Evolutionary conservation across 495 filamentous ascomycete species (phyloP).

Genomic region (Cairneyella variabilis): DNA sequence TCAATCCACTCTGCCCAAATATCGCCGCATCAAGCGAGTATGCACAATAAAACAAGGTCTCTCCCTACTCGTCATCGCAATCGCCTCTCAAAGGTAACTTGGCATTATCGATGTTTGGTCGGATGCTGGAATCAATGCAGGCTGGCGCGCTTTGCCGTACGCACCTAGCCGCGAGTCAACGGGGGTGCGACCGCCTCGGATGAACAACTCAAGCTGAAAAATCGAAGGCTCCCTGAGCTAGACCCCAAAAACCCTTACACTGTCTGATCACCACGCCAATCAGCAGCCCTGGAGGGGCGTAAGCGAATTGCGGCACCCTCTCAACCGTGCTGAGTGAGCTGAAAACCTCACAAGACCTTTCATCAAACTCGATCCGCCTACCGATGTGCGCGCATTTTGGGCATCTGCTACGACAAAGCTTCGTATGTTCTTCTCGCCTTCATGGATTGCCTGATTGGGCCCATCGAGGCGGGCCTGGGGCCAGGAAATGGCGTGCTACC

Average conservation of each 20-base stretch:
- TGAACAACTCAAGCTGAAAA: not conserved
- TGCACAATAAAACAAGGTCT: not conserved
- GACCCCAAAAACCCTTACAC: not conserved
- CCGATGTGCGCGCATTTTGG: not conserved
- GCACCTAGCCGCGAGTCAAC: constrained; percentile 5
- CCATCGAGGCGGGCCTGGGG: not conserved
- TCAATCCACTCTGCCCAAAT: not conserved
- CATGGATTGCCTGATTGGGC: not conserved
- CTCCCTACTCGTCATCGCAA: not conserved
- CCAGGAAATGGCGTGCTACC: not conserved
- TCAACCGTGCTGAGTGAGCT: too few relatives aligned
- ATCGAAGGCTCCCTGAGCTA: not conserved
- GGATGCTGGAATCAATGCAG: not conserved
- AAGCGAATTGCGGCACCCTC: too few relatives aligned
- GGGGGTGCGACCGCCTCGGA: not conserved
- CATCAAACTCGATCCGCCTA: not conserved
- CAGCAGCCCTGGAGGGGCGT: not conserved
- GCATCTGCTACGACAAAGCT: not conserved
- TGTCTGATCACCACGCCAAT: not conserved
- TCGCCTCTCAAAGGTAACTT: not conserved
- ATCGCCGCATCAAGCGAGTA: not conserved
- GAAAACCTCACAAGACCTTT: not conserved
- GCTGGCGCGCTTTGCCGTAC: not conserved
- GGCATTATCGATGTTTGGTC: too few relatives aligned
- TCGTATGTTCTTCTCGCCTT: not conserved